Evolutionary conservation across 2,329 filamentous ascomycete genomes (phyloP).

Genomic region (Samsoniella hepiali): DNA sequence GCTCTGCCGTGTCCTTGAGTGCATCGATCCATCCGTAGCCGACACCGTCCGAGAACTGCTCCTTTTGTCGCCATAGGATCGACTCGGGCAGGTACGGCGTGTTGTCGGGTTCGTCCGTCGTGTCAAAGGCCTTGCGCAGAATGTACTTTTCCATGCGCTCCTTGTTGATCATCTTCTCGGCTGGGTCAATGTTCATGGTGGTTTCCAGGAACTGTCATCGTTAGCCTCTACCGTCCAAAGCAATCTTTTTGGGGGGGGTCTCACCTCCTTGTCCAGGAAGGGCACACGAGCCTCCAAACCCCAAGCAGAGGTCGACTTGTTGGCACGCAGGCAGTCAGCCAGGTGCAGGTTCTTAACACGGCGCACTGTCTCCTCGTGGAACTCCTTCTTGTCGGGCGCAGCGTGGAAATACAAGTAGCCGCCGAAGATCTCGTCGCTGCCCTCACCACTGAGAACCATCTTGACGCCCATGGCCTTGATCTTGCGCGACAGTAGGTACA

Average conservation of each 20-base stretch:
- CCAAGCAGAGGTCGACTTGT: slow-evolving; percentile 99
- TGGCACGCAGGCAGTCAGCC: slow-evolving; percentile 93
- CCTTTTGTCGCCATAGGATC: slow-evolving; percentile 98
- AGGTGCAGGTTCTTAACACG: slow-evolving; percentile 95
- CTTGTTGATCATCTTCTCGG: slow-evolving; percentile 92
- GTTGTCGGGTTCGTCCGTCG: slow-evolving; percentile 74
- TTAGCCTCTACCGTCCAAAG: slow-evolving; percentile 7
- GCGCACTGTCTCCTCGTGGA: slow-evolving; percentile 92
- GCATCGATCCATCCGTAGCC: slow-evolving; percentile 99
- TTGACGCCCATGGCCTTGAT: slow-evolving; percentile 99
- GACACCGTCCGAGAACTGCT: slow-evolving; percentile 98
- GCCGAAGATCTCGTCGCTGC: slow-evolving; percentile 96
- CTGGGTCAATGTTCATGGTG: slow-evolving; percentile 88
- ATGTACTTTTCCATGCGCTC: slow-evolving; percentile 96
- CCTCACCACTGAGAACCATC: slow-evolving; percentile 97
- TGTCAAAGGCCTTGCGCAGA: slow-evolving; percentile 95
- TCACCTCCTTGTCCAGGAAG: slow-evolving; percentile 87
- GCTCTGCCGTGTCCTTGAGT: slow-evolving; percentile 89
- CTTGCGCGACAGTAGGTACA: slow-evolving; percentile 96
- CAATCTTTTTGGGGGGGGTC: slow-evolving; percentile 20
- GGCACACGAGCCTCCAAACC: slow-evolving; percentile 96
- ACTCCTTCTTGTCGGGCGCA: slow-evolving; percentile 84
- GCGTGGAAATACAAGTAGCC: slow-evolving; percentile 98
- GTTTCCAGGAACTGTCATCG: slow-evolving; percentile 75
- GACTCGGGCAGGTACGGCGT: slow-evolving; percentile 90